A percentile compares a stretch with the other conserved stretches of the same genome.
Evolutionary conservation across 495 filamentous ascomycete species (phyloP).

Genomic region (Neohortaea acidophila): DNA sequence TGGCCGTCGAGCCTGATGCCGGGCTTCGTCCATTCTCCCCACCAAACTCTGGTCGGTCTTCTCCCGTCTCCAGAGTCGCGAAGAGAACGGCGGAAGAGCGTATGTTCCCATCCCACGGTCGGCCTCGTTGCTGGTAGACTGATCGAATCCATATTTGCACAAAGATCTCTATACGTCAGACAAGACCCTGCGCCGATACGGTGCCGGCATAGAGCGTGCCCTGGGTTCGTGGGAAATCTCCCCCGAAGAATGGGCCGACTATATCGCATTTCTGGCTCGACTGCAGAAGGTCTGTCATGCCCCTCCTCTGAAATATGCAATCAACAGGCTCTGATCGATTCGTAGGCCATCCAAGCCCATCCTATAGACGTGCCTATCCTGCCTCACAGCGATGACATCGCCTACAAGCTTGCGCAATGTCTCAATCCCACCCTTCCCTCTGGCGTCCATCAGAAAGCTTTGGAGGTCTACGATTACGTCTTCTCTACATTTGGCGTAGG

Average conservation of each 20-base stretch:
- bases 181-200: constrained; percentile 84
- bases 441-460: constrained; percentile 93
- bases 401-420: constrained; percentile 87
- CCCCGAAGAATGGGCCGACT: constrained; percentile 97
- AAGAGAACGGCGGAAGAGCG: constrained; percentile 27
- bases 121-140: too few species aligned
- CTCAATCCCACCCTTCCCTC: constrained; percentile 85
- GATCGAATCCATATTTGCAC: constrained; percentile 4
- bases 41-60: constrained; percentile 26
- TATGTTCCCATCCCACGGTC: too few species aligned
- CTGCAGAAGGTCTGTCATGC: constrained; percentile 58
- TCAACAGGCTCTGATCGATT: constrained; percentile 3
- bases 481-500: constrained; percentile 55
- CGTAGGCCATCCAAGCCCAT: constrained; percentile 81
- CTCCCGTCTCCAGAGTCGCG: constrained; percentile 23
- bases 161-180: constrained; percentile 44
- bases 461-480: constrained; percentile 84
- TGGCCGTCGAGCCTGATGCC: constrained; percentile 23
- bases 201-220: constrained; percentile 70
- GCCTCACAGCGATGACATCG: constrained; percentile 69
- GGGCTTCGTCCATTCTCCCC: constrained; percentile 23
- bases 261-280: constrained; percentile 89
- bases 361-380: constrained; percentile 55
- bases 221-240: constrained; percentile 83
- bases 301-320: not conserved